Base-by-base conservation (phyloP, 2,329 filamentous ascomycete genomes). In the Cladophialophora immunda region DNA sequence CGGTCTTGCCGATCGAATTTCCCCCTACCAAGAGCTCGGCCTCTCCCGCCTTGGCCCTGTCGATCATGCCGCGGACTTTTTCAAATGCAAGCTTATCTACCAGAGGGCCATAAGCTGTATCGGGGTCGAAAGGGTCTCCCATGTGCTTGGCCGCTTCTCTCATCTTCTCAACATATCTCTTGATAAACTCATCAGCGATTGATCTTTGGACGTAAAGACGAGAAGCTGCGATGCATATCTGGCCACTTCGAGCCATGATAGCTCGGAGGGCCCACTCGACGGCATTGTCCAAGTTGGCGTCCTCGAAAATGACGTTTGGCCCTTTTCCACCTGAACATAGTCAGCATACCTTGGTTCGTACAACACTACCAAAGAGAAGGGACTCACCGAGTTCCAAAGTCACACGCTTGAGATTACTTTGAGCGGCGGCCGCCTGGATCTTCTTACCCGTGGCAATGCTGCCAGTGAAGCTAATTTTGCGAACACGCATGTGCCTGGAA, bases 91-190 rank as follows among this genome's bases (percentile, higher is more conserved):
- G 71, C 29, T 78, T 77, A 13, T 80, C 80, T 4, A 81, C 78
- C 65, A 81, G 79, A 0, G 82, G 81, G 3, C 81, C 81, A 32
- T 81, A 76, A 72, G 73, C 78, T 2, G 78, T 80, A 32, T 81
- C 82, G 70, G 90, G 86, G 4, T 84, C 83, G 76, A 92, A 92
- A 0, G 90, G 90, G 73, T 93, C 87, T 66, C 84, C 82, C 59
- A 89, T 84, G 15, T 67, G 68, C 62, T 76, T 73, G 25, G 79
- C 78, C 25, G 70, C 68, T 4, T 70, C 73, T 1, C 78, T 68
- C 34, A 81, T 73, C 1, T 66, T 69, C 19, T 76, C 65, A 47
- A 76, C 76, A 68, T 80, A 79, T 45, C 71, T 67, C 6, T 71
- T 72, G 1, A 79, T 53, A 73, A 93, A 93, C 60, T 86, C 81